Base-by-base conservation (phyloP, 768 basidiomycete species). In the Mycena olivaceomarginata region DNA sequence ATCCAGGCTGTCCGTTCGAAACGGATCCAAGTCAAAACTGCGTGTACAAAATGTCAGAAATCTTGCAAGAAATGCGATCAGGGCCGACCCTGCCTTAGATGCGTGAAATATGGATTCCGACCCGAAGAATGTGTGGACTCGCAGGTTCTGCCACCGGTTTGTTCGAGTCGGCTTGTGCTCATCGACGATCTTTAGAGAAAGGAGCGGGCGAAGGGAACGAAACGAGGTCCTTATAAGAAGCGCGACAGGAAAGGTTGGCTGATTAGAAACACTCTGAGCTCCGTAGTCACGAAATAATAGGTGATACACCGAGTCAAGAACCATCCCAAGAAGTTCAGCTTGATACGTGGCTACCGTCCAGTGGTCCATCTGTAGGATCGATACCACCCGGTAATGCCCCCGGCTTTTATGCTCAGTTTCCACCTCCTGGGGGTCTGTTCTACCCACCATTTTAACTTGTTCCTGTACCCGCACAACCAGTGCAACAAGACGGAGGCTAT, bases 31-130 rank as follows among this genome's bases (percentile, higher is more conserved):
- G 96, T 97, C 88, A 97, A 96, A 90, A 96, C 96, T 79, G 96
- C 96, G 68, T 97, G 96, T 85, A 96, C 95, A 43, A 95, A 95
- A 79, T 97, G 96, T 82, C 96, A 96, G 85, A 96, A 95, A 84
- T 94, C 96, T 4, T 97, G 95, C 90, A 97, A 97, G 89, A 96
- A 96, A 84, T 97, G 72, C 59, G 96, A 97, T 86, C 95, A 96
- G 81, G 96, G 94, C 80, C 91, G 97, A 78, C 97, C 97, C 76
- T 98, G 97, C 85, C 94, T 96, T 73, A 94, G 97, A 77, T 98
- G 97, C 81, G 94, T 97, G 82, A 97, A 95, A 87, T 98, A 98
- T 80, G 96, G 70, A 31, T 77, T 25, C 81, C 91, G 95, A 79
- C 90, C 93, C 64, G 95, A 97, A 82, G 94, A 95, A 82, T 98